Base-by-base conservation (phyloP, 192 early-diverging fungal genomes). In the Coemansia sp. region DNA sequence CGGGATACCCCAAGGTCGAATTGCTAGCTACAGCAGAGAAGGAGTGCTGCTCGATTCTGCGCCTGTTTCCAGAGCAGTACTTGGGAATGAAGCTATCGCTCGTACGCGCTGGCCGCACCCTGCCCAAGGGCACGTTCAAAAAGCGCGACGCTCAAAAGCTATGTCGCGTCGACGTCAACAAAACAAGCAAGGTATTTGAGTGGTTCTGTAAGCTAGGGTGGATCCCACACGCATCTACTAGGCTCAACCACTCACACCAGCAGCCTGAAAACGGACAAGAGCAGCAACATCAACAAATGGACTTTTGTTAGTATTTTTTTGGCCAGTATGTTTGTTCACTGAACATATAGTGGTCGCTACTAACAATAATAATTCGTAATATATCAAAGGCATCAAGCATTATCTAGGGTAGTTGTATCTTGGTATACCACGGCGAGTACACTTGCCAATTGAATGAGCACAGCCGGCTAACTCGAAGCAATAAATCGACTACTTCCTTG, bases 81-180 rank as follows among this genome's bases (percentile, higher is more conserved):
- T 59, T 81, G 30, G 33, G 64, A n/a, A 81, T 81, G 44, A 81
- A 81, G 50, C 78, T 76, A 37, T 64, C 78, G 52, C 70, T 81
- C 13, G 70, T 81, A 2, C 78, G 74, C 33, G 74, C 78, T 10
- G 74, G 78, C 35, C 78, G 78, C 61, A 81, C 73, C 2, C 26
- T 69, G 58, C 58, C 70, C 11, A 47, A 69, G 0, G 74, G 74
- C 21, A 73, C 74, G 1, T 81, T 81, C 47, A 81, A 81, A 70
- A 98, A 98, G 74, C 88, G 91, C 58, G 94, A 95, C 71, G 96
- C 96, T 9, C 93, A 98, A 78, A 92, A 91, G 73, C 85, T 95
- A 65, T 94, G 90, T 63, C 86, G 91, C 33, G 90, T 98, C 14
- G 96, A 98, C 77, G 59, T 98, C 67, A 98, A 98, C 84, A 98